Percentiles rank a stretch among this genome's conserved stretches.
Conservation (phyloP, 345 rosid species). For the Salix koriyanagi region DNA sequence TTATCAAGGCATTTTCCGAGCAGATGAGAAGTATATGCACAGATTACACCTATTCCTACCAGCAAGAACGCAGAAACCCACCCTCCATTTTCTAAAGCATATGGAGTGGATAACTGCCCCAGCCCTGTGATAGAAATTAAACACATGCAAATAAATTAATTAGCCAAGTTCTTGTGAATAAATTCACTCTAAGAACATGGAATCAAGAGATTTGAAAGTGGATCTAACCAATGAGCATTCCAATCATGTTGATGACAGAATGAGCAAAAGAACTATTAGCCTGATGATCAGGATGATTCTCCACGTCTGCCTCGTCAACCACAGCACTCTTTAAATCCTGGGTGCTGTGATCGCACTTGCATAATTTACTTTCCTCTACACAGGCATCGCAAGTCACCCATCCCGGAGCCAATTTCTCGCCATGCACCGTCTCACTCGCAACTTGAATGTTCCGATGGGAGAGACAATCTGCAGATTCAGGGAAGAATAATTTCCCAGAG, state of each 20-base stretch:
- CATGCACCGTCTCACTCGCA: conserved; percentile 25
- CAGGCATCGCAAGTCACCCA: conserved; percentile 29
- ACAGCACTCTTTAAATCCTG: neutral
- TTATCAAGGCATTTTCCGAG: conserved; percentile 65
- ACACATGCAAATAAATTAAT: neutral
- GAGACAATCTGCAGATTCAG: conserved; percentile 8
- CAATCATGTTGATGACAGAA: conserved; percentile 74
- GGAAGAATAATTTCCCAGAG: conserved; percentile 3
- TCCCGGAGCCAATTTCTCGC: conserved; percentile 15
- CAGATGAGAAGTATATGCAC: conserved; percentile 56
- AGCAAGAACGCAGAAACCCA: conserved; percentile 64
- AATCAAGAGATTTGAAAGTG: neutral
- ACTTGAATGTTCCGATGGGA: conserved; percentile 18
- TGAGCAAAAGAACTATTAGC: conserved; percentile 56
- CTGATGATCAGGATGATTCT: neutral
- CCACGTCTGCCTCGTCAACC: neutral
- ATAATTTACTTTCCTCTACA: conserved; percentile 33
- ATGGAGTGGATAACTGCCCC: conserved; percentile 73
- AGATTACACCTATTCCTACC: conserved; percentile 42
- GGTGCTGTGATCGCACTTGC: conserved; percentile 14
- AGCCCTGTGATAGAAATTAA: conserved; percentile 38
- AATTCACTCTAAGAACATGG: neutral
- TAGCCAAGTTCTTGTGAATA: neutral
- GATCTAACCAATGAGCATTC: conserved; percentile 73
- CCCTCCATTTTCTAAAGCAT: conserved; percentile 65